These are phyloP conservation scores for Lactarius indigo DNA, from an alignment of 768 basidiomycete species.

Conservation along the genomic window DNA sequence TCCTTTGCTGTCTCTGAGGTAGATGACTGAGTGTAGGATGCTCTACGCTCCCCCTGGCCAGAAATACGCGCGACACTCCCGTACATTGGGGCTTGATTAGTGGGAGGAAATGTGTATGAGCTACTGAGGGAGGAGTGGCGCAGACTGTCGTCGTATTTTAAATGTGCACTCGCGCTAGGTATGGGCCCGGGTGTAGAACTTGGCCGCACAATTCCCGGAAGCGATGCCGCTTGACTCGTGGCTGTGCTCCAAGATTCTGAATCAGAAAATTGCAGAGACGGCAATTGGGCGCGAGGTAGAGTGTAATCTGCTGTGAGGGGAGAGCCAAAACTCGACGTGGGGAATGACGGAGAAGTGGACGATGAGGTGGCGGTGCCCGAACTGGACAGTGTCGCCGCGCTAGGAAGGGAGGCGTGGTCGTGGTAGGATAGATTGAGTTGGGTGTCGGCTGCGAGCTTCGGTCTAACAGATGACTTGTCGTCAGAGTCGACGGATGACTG, in stretches of 20 bases:
- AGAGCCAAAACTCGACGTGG: slow-evolving; percentile 39
- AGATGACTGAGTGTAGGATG: slow-evolving; percentile 33
- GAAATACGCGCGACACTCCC: slow-evolving; percentile 67
- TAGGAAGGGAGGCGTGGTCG: slow-evolving; percentile 48
- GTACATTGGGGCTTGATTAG: slow-evolving; percentile 43
- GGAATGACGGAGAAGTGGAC: slow-evolving; percentile 26
- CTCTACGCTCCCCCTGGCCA: slow-evolving; percentile 64
- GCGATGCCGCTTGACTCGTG: slow-evolving; percentile 15
- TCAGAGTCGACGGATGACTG: slow-evolving; percentile 40
- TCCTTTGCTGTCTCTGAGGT: slow-evolving; percentile 50
- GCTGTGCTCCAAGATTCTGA: slow-evolving; percentile 24
- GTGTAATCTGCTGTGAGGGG: slow-evolving; percentile 39
- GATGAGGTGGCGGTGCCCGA: slow-evolving; percentile 22
- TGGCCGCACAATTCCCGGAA: slow-evolving; percentile 26
- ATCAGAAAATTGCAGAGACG: slow-evolving; percentile 28
- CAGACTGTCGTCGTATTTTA: slow-evolving; percentile 69
- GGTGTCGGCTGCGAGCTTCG: slow-evolving; percentile 49
- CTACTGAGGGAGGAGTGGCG: slow-evolving; percentile 67
- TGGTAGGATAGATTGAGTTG: slow-evolving; percentile 46
- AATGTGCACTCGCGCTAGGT: slow-evolving; percentile 34
- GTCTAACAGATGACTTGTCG: slow-evolving; percentile 39
- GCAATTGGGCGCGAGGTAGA: slow-evolving; percentile 59
- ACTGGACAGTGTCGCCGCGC: slow-evolving; percentile 38
- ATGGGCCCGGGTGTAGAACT: slow-evolving; percentile 27
- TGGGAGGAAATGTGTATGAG: slow-evolving; percentile 27